These are phyloP conservation scores for Fusarium devonianum DNA, from an alignment of 2,329 filamentous ascomycete species.

Conservation along the genomic window DNA sequence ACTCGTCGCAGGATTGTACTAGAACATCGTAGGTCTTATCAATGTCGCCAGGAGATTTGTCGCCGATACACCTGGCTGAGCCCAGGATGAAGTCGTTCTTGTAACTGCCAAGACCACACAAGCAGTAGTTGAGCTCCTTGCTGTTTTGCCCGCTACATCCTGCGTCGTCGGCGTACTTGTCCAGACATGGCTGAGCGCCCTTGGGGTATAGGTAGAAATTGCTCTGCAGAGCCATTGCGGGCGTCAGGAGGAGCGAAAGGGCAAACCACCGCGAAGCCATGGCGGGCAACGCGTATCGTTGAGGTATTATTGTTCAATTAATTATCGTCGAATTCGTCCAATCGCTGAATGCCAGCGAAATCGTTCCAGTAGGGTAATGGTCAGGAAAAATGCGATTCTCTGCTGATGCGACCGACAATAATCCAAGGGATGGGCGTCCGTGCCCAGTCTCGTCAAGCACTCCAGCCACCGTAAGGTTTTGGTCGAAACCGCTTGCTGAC, in stretches of 20 bases:
- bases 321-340: too few relatives aligned
- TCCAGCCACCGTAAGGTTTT: too few relatives aligned
- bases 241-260: slow-evolving; percentile 41
- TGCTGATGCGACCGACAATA: too few relatives aligned
- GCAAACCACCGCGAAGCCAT: slow-evolving; percentile 44
- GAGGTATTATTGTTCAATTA: too few relatives aligned
- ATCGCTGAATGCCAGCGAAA: too few relatives aligned
- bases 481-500: too few relatives aligned
- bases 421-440: too few relatives aligned
- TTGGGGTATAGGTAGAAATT: slow-evolving; percentile 48
- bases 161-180: slow-evolving; percentile 49
- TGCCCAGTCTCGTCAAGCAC: too few relatives aligned
- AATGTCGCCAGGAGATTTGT: slow-evolving; percentile 46
- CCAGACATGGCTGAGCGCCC: slow-evolving; percentile 51
- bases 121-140: slow-evolving; percentile 54
- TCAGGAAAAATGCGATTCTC: too few relatives aligned
- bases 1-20: slow-evolving; percentile 52
- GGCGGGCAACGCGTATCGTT: slow-evolving; percentile 2
- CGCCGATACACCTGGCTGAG: slow-evolving; percentile 56
- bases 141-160: slow-evolving; percentile 52
- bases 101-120: slow-evolving; percentile 53
- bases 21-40: slow-evolving; percentile 54
- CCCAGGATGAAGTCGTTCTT: slow-evolving; percentile 57
- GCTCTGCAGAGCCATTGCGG: slow-evolving; percentile 37
- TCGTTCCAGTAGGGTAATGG: too few relatives aligned